Base-by-base conservation (phyloP, 1,139 yeast genomes). In the Debaryomycetaceae sp. region DNA sequence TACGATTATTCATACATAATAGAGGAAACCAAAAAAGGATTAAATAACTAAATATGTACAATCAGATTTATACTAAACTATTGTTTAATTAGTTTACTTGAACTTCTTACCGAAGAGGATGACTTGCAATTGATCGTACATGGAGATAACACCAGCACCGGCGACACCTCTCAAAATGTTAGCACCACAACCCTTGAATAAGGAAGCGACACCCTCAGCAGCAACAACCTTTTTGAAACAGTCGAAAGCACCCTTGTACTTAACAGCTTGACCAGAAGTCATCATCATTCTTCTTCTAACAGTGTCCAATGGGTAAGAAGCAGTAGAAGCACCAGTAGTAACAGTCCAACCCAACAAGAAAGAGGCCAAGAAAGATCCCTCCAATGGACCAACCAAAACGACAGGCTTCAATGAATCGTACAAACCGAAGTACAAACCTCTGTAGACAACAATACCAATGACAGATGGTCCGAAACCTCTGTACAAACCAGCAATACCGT, bases 381-480 rank as follows among this genome's bases (percentile, higher is more conserved):
- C 73, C 60, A 72, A 71, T 58, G 77, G 76, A 65, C 78, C 78
- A 66, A 72, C 74, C 58, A 72, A 67, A 45, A 72, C 75, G 63
- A 70, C 76, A 49, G 78, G 78, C 68, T 72, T 72, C 61, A 72
- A 66, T 56, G 78, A 72, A 62, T 72, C 78, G 67, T 72, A 72
- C 59, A 71, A 66, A 68, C 78, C 78, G 63, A 72, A 72, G 72
- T 72, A 72, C 58, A 72, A 67, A 70, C 78, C 78, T 72, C 78
- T 72, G 75, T 72, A 72, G 59, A 70, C 78, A 69, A 72, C 55
- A 54, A 72, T 72, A 69, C 78, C 78, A 51, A 71, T 47, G 56
- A 72, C 78, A 48, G 78, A 72, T 57, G 77, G 76, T 65, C 76
- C 76, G 73, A 72, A 72, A 70, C 78, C 78, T 72, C 78, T 72